Evolutionary conservation across 2,329 filamentous ascomycete species (phyloP), one percentile per base, ranked within the genome.

Genomic region (Penicillium sp.): DNA sequence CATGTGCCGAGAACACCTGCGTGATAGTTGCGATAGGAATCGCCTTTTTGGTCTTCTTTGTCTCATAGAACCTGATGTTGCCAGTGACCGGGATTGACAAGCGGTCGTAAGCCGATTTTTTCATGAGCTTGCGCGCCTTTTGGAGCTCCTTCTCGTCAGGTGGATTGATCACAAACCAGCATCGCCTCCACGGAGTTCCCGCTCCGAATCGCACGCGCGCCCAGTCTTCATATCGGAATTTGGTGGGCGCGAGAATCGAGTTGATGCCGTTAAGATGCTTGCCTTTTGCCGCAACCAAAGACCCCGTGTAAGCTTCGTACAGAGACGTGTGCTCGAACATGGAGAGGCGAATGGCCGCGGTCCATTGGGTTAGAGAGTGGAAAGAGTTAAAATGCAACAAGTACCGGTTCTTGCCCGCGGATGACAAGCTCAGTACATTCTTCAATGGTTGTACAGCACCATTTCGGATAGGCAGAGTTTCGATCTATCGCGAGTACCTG

Each of bases 301-400:
- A 93, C 6, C 94, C 94, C 0, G 94, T 99, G 71, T 99, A 99
- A 1, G 94, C 92, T 76, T 99, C 94, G 70, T 97, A 93, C 32
- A 99, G 79, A 0, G 91, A 91, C 1, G 92, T 87, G 68, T 97
- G 90, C 77, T 99, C 94, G 72, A 88, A 97, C 84, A 97, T 96
- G 66, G 93, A 85, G 21, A 99, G 84, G 44, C 94, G 87, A 63
- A 99, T 97, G 43, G 89, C 91, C 14, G 94, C 89, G 1, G 94
- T 96, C 94, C 94, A 99, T 75, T 97, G 92, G 2, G 92, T 88
- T 51, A 99, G 80, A 0, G 93, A 96, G 69, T 96, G 90, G 62
- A 93, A 86, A 0, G 93, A 96, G 73, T 95, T 96, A 77, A 99
- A 99, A 73, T 97, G 94, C 36, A 99, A 82, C 1, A 99, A 81